Conservation (phyloP, 2,329 filamentous ascomycete genomes). For the Rutstroemia sp. region DNA sequence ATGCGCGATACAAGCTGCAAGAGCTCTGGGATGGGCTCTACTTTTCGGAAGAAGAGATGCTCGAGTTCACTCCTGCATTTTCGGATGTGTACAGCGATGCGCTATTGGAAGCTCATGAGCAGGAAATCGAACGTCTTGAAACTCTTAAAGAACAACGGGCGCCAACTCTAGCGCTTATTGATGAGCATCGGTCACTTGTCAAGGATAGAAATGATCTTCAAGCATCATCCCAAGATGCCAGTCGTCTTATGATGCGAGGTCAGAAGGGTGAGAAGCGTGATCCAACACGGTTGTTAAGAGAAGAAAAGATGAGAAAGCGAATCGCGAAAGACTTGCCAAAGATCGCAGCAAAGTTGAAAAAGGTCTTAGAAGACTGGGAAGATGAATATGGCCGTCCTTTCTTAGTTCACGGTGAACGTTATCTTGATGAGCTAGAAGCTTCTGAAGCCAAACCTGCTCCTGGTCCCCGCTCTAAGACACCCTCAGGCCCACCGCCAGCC, state of each 20-base stretch:
- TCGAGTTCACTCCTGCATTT: slow-evolving; percentile 94
- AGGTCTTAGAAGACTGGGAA: slow-evolving; percentile 79
- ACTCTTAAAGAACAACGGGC: slow-evolving; percentile 78
- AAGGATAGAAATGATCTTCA: slow-evolving; percentile 80
- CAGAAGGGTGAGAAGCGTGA: slow-evolving; percentile 92
- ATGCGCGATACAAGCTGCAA: slow-evolving; percentile 82
- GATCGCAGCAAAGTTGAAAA: slow-evolving; percentile 75
- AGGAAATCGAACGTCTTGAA: slow-evolving; percentile 78
- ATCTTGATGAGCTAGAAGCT: slow-evolving; percentile 75
- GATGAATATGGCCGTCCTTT: slow-evolving; percentile 92
- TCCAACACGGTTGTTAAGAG: slow-evolving; percentile 83
- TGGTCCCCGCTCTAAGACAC: slow-evolving; percentile 68
- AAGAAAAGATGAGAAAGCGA: slow-evolving; percentile 98
- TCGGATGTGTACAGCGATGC: slow-evolving; percentile 97
- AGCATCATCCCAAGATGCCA: slow-evolving; percentile 91
- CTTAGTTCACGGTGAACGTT: slow-evolving; percentile 84
- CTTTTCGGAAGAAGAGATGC: slow-evolving; percentile 97
- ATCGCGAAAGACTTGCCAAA: slow-evolving; percentile 95
- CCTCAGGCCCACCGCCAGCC: slow-evolving; percentile 51
- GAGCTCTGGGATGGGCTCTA: slow-evolving; percentile 93
- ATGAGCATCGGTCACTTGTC: slow-evolving; percentile 74
- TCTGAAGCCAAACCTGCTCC: slow-evolving; percentile 50
- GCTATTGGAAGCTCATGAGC: slow-evolving; percentile 87
- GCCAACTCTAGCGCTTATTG: slow-evolving; percentile 74
- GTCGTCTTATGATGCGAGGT: slow-evolving; percentile 82